phyloP scores from a whole-genome alignment of 192 early-diverging fungal genomes.

The Coemansia sp. region DNA sequence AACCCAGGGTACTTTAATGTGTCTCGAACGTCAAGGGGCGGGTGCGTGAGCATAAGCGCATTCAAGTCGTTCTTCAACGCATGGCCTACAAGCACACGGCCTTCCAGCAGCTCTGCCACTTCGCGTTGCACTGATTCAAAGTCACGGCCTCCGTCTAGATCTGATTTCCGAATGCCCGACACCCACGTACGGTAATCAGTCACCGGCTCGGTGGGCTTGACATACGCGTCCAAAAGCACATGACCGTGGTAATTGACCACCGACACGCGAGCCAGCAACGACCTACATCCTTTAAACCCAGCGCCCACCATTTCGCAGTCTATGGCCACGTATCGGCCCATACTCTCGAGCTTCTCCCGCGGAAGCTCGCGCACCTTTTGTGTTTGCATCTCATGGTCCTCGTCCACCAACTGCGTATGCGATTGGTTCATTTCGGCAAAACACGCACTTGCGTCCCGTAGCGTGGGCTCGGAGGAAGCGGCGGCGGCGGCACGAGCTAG shows the following conservation, averaged over 20 bases:
- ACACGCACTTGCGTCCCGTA: constrained; percentile 31
- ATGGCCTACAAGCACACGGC: constrained; percentile 88
- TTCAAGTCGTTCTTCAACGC: constrained; percentile 85
- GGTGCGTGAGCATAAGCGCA: constrained; percentile 79
- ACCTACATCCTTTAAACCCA: constrained; percentile 74
- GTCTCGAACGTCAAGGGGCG: constrained; percentile 73
- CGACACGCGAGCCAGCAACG: constrained; percentile 87
- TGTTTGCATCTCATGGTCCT: constrained; percentile 2
- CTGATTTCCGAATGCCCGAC: constrained; percentile 84
- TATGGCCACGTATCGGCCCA: constrained; percentile 88
- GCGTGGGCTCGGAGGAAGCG: constrained; percentile 9
- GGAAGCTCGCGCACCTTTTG: constrained; percentile 10
- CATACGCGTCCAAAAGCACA: constrained; percentile 79
- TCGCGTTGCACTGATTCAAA: constrained; percentile 79
- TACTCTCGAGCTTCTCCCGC: constrained; percentile 31
- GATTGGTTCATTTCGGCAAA: constrained; percentile 33
- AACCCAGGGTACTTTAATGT: constrained; percentile 76
- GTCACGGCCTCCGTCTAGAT: constrained; percentile 58
- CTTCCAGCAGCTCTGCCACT: constrained; percentile 79
- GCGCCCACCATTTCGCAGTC: constrained; percentile 99
- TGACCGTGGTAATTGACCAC: constrained; percentile 94
- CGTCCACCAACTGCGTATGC: neutral
- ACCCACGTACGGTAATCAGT: constrained; percentile 92
- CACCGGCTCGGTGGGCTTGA: constrained; percentile 75
- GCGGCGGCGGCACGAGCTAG: constrained; percentile 35